Conservation (phyloP, 345 rosid genomes). For the Clarkia xantiana region DNA sequence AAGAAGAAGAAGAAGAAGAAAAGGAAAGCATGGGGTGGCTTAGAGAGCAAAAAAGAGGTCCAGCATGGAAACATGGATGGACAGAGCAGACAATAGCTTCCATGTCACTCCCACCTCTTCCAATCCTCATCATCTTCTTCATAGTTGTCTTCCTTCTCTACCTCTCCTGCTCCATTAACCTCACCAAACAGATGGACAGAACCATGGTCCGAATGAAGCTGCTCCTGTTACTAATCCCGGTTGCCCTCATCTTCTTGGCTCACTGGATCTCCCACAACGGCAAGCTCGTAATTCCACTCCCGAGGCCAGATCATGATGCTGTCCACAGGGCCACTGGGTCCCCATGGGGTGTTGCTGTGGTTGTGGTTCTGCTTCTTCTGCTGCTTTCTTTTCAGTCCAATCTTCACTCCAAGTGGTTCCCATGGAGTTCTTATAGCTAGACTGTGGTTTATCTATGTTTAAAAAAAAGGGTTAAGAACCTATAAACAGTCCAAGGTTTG, state of each 20-base stretch:
- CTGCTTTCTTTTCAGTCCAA: slow-evolving; percentile 54
- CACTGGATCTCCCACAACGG: too few relatives aligned
- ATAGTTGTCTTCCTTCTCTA: neutral
- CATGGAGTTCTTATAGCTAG: slow-evolving; percentile 10
- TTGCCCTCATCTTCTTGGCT: too few relatives aligned
- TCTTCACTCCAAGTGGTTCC: slow-evolving; percentile 50
- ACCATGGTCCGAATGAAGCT: neutral
- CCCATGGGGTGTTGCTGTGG: slow-evolving; percentile 44
- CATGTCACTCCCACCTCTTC: slow-evolving; percentile 3
- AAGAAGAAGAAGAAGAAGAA: neutral
- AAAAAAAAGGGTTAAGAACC: too few relatives aligned
- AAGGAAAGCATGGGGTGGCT: neutral
- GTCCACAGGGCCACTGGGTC: slow-evolving; percentile 17
- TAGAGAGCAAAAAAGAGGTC: slow-evolving; percentile 2
- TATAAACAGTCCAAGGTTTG: too few relatives aligned
- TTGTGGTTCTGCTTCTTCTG: slow-evolving; percentile 38
- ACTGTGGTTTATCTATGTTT: too few relatives aligned
- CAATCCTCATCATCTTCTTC: slow-evolving; percentile 2
- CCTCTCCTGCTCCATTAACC: neutral
- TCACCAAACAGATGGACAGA: neutral
- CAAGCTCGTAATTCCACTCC: slow-evolving; percentile 16
- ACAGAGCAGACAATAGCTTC: slow-evolving; percentile 3
- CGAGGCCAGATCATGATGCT: slow-evolving; percentile 12
- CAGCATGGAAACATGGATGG: slow-evolving; percentile 7
- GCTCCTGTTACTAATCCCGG: too few relatives aligned